Evolutionary conservation across 2,329 filamentous ascomycete species (phyloP), one percentile per base, ranked within the genome.

Genomic region (Curvularia sp.): DNA sequence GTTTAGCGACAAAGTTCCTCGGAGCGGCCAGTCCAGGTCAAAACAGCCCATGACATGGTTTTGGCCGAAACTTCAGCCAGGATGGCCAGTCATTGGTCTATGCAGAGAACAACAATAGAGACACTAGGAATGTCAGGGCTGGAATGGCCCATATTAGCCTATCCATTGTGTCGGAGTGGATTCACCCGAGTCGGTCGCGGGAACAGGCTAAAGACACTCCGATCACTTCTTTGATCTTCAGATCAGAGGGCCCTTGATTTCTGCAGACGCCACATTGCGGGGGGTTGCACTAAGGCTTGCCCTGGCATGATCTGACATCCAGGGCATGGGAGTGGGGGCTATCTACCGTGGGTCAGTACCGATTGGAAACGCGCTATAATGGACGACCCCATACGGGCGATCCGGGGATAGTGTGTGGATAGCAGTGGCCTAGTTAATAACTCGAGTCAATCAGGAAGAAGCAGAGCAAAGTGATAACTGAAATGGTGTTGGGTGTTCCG

Each of bases 201-300:
- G 33, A 57, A 53, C 35, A 43, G 49, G 47, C 55, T 48, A 53
- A 43, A 42, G 35, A 39, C 35, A 15, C 30, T 26, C 42, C 55
- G 43, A 53, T n/a, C 30, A 20, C 31, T 53, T 20, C 44, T 42
- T 33, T 24, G 55, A 22, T 57, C 50, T 56, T 26, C 31, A 38
- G 9, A 56, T 38, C 31, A 38, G 9, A 56, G 15, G 41, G 42
- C 55, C 43, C 55, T 53, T 49, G 33, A 31, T 43, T 43, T 47
- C 52, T 53, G 50, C 55, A 22, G 46, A 47, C 49, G 55, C 55
- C 55, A 57, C 55, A 24, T 24, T 43, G 42, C 41, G 55, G 44
- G 44, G n/a, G n/a, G 22, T 43, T 43, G 48, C 51, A 46, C 50
- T 55, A 33, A 31, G 48, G 33, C 44, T 55, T 42, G 52, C 33